Evolutionary conservation across 2,329 filamentous ascomycete genomes (phyloP).

Genomic region (Fusarium pseudonygamai): DNA sequence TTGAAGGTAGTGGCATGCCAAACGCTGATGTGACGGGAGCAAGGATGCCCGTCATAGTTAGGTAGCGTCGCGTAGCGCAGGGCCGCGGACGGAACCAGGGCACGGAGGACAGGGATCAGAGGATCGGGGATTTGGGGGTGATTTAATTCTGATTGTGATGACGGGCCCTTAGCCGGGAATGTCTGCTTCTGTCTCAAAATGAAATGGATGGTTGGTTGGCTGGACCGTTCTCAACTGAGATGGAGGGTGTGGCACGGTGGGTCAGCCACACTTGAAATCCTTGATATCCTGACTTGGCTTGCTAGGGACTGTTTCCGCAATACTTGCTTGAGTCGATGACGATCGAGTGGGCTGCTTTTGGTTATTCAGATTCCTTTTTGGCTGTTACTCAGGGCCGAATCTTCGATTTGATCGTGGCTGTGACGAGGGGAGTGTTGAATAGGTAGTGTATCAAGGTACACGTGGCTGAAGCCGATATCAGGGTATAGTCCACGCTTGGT

Average conservation of each 20-base stretch:
- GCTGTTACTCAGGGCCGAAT: conserved; percentile 5
- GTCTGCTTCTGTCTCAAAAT: background rate
- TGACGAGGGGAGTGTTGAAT: background rate
- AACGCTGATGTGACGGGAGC: conserved; percentile 49
- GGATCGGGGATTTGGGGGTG: conserved; percentile 4
- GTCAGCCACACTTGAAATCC: conserved; percentile 35
- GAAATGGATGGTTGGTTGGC: background rate
- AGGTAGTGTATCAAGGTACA: background rate
- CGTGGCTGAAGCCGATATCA: background rate
- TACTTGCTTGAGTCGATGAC: conserved; percentile 31
- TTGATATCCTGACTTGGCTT: conserved; percentile 22
- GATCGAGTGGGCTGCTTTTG: conserved; percentile 35
- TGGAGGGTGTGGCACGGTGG: conserved; percentile 35
- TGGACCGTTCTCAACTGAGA: background rate
- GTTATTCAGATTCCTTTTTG: conserved; percentile 13
- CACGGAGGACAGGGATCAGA: background rate
- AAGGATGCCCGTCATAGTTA: conserved; percentile 46
- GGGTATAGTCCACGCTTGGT: background rate
- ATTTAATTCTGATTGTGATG: conserved; percentile 1
- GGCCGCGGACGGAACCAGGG: background rate
- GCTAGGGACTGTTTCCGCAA: background rate
- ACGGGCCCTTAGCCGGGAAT: background rate
- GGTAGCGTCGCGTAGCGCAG: background rate
- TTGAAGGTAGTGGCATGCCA: conserved; percentile 45
- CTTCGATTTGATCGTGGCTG: conserved; percentile 25